Evolutionary conservation across 2,329 filamentous ascomycete genomes (phyloP).

Genomic region (Nemania sp.): DNA sequence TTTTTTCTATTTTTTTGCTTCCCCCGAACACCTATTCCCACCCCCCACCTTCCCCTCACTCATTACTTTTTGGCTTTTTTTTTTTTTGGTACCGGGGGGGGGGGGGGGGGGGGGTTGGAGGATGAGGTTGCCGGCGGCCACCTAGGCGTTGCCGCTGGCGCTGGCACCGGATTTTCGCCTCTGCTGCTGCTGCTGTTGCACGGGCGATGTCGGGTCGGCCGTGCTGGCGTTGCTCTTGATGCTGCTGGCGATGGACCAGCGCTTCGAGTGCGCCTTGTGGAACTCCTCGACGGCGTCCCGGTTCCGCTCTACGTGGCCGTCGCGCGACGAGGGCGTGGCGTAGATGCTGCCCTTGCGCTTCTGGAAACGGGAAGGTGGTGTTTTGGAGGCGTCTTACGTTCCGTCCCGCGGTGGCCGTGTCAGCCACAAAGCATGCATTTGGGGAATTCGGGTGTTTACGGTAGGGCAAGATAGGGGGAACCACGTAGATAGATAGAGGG

Average conservation of each 20-base stretch:
- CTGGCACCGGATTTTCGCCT: constrained; percentile 24
- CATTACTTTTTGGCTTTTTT: too few relatives aligned
- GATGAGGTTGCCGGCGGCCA: neutral
- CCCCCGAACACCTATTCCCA: too few relatives aligned
- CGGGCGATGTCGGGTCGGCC: constrained; percentile 17
- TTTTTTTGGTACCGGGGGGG: too few relatives aligned
- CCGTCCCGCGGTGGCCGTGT: neutral
- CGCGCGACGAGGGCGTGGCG: constrained; percentile 66
- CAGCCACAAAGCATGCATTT: neutral
- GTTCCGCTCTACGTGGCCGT: constrained; percentile 66
- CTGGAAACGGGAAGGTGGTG: constrained; percentile 69
- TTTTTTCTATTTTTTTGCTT: too few relatives aligned
- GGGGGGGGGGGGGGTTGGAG: too few relatives aligned
- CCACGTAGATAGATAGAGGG: too few relatives aligned
- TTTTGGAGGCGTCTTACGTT: constrained; percentile 64
- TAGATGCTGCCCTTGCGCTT: constrained; percentile 72
- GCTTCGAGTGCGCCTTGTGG: constrained; percentile 62
- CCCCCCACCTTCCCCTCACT: too few relatives aligned
- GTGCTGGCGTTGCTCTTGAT: constrained; percentile 18
- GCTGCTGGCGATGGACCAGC: constrained; percentile 33
- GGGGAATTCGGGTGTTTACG: constrained; percentile 1
- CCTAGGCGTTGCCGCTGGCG: constrained; percentile 6
- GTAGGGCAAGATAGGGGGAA: neutral
- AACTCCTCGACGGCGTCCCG: constrained; percentile 59
- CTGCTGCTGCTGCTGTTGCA: constrained; percentile 6